Evolutionary conservation across 306 rosid species (phyloP).

Genomic region (Dalbergia cochinchinensis): DNA sequence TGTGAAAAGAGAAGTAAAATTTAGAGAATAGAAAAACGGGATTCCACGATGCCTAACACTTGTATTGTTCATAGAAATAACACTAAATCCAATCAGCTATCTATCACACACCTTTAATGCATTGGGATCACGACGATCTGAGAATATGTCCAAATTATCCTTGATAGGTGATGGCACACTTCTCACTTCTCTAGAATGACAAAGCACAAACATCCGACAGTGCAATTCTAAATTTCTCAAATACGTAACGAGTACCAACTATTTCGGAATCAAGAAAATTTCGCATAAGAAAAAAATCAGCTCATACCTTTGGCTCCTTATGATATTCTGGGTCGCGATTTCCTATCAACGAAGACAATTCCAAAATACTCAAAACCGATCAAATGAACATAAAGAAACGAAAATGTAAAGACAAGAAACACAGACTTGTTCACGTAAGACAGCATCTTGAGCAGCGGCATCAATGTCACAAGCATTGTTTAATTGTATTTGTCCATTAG

Average conservation of each 20-base stretch:
- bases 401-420: slow-evolving; percentile 4
- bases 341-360: slow-evolving; percentile 59
- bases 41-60: slow-evolving; percentile 1
- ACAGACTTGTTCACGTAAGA: slow-evolving; percentile 77
- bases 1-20: slow-evolving; percentile 3
- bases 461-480: slow-evolving; percentile 56
- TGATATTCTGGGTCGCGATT: slow-evolving; percentile 75
- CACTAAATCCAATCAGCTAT: background rate
- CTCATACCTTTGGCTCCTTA: slow-evolving; percentile 76
- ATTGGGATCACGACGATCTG: slow-evolving; percentile 71
- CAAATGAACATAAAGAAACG: slow-evolving; percentile 11
- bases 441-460: slow-evolving; percentile 70
- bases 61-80: slow-evolving; percentile 14
- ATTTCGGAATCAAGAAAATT: slow-evolving; percentile 30
- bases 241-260: too few species aligned
- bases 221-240: slow-evolving; percentile 30
- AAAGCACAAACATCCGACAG: slow-evolving; percentile 20
- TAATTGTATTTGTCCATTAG: slow-evolving; percentile 42
- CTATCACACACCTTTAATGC: slow-evolving; percentile 71
- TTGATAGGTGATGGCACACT: slow-evolving; percentile 51
- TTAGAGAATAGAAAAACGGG: background rate
- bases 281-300: background rate
- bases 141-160: slow-evolving; percentile 72
- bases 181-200: slow-evolving; percentile 63
- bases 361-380: slow-evolving; percentile 27